A percentile compares a stretch with the other conserved stretches of the same genome.
phyloP scores from a whole-genome alignment of 2,329 filamentous ascomycete genomes.

The Fusarium setosum region DNA sequence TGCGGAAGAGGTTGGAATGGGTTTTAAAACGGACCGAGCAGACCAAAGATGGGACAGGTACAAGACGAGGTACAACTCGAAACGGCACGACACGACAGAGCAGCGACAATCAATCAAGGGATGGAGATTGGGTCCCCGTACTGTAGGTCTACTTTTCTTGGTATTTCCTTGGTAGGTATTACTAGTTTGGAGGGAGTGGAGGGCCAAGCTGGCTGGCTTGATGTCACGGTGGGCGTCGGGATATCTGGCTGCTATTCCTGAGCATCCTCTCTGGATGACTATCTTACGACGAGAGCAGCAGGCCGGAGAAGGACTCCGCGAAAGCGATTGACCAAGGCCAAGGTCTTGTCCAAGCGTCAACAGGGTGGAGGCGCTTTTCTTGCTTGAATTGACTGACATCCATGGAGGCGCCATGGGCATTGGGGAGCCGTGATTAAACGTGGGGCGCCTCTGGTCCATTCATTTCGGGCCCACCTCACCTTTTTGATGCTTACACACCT shows the following conservation, averaged over 20 bases:
- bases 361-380: neutral
- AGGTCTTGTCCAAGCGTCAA: slow-evolving; percentile 15
- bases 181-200: neutral
- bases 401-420: slow-evolving; percentile 4
- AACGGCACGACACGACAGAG: neutral
- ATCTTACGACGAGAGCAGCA: slow-evolving; percentile 9
- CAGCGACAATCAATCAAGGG: slow-evolving; percentile 19
- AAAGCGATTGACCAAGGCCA: neutral
- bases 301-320: too few species aligned
- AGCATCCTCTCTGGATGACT: neutral
- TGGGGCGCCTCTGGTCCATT: slow-evolving; percentile 40
- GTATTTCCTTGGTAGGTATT: slow-evolving; percentile 17
- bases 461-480: slow-evolving; percentile 36
- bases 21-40: slow-evolving; percentile 32
- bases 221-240: slow-evolving; percentile 13
- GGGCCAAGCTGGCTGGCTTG: neutral
- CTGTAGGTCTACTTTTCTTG: slow-evolving; percentile 1
- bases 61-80: neutral
- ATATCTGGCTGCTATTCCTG: slow-evolving; percentile 11
- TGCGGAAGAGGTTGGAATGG: slow-evolving; percentile 37
- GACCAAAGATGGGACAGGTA: neutral
- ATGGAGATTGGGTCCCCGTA: slow-evolving; percentile 29
- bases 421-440: slow-evolving; percentile 37
- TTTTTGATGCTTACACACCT: slow-evolving; percentile 4
- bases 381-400: slow-evolving; percentile 24